Percentiles rank a stretch among this genome's conserved stretches.
phyloP scores from a whole-genome alignment of 75 land plant species.

The Picea sitchensis region DNA sequence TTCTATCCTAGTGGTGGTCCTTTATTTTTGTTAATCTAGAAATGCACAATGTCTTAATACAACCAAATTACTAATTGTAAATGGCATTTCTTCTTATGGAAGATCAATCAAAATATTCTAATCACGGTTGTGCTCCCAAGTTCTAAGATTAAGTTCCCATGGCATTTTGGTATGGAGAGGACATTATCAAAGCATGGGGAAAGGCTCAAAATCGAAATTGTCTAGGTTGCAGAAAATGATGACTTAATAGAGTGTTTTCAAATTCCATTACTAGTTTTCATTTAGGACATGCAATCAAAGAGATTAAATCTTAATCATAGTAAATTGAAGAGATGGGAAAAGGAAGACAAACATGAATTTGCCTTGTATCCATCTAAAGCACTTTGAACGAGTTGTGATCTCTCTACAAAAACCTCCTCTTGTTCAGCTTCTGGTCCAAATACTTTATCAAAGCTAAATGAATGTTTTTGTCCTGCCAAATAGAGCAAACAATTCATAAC shows the following conservation, averaged over 20 bases:
- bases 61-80: neutral
- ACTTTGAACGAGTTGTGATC: slow-evolving; percentile 37
- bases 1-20: too few species aligned
- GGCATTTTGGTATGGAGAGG: neutral
- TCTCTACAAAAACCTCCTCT: slow-evolving; percentile 25
- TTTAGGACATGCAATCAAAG: neutral
- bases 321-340: neutral
- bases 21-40: too few species aligned
- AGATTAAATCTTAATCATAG: neutral
- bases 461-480: slow-evolving; percentile 30
- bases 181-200: neutral
- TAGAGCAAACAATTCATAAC: neutral
- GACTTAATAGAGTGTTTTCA: neutral
- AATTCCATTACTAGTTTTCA: neutral
- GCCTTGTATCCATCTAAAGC: slow-evolving; percentile 39
- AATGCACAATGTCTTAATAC: too few species aligned
- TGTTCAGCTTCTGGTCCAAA: slow-evolving; percentile 32
- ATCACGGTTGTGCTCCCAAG: neutral
- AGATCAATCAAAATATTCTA: neutral
- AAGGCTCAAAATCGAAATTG: neutral
- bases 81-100: neutral
- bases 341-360: neutral
- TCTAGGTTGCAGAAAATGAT: neutral
- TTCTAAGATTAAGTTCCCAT: neutral
- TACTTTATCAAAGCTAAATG: slow-evolving; percentile 31